These are phyloP conservation scores for Hemisphaericaspora lyxosophila DNA, from an alignment of 1,139 yeast species.

Conservation along the genomic window DNA sequence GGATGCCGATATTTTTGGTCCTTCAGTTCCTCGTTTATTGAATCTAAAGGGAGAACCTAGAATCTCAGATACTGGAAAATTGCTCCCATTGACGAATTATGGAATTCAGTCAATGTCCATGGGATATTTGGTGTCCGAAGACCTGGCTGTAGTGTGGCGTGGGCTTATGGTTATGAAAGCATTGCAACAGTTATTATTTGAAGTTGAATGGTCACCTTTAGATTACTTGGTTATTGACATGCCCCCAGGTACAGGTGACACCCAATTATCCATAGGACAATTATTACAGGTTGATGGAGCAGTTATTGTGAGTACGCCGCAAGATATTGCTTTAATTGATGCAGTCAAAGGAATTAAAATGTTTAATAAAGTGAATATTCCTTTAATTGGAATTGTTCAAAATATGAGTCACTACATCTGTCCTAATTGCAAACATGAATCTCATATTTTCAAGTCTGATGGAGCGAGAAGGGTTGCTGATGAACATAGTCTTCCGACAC, in stretches of 20 bases:
- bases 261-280: constrained; percentile 79
- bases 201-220: constrained; percentile 74
- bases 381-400: constrained; percentile 74
- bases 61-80: constrained; percentile 50
- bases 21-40: constrained; percentile 72
- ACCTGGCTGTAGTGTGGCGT: constrained; percentile 79
- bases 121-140: constrained; percentile 77
- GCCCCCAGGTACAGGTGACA: constrained; percentile 95
- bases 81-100: constrained; percentile 71
- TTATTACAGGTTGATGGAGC: constrained; percentile 78
- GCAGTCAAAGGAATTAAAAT: constrained; percentile 79
- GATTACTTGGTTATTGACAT: constrained; percentile 76
- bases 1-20: constrained; percentile 85
- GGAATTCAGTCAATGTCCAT: constrained; percentile 87
- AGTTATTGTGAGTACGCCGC: constrained; percentile 81
- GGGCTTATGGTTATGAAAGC: constrained; percentile 90
- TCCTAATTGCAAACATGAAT: constrained; percentile 71
- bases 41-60: constrained; percentile 68
- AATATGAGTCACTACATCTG: constrained; percentile 80
- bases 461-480: constrained; percentile 64
- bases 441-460: constrained; percentile 72
- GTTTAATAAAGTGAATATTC: constrained; percentile 75
- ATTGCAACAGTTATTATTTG: constrained; percentile 74
- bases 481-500: constrained; percentile 46
- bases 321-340: constrained; percentile 79